Conservation (phyloP, 257 asterid genomes). For the Penstemon newberryi region DNA sequence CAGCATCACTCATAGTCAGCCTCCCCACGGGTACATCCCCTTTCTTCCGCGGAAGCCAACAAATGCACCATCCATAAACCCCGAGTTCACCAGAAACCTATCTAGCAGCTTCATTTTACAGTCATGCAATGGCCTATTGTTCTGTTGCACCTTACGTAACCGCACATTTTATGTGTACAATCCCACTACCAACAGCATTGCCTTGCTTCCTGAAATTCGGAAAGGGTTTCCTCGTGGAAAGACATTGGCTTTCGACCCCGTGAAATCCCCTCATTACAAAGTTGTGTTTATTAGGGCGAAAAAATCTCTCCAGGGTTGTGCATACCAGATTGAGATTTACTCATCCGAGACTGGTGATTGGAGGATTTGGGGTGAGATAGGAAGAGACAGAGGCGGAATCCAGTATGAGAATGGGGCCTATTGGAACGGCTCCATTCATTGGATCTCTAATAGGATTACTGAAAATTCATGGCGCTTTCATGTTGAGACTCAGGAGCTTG, state of each 20-base stretch:
- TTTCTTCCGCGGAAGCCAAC: background rate
- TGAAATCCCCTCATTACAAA: slow-evolving; percentile 31
- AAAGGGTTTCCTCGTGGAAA: background rate
- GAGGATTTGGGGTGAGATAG: slow-evolving; percentile 24
- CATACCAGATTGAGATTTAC: slow-evolving; percentile 18
- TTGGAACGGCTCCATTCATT: slow-evolving; percentile 22
- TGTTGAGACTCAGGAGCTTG: slow-evolving; percentile 5
- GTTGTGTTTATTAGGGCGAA: slow-evolving; percentile 13
- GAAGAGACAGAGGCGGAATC: no score
- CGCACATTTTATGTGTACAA: slow-evolving; percentile 23
- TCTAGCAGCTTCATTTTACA: slow-evolving; percentile 7
- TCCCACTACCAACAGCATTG: slow-evolving; percentile 20
- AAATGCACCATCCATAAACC: background rate
- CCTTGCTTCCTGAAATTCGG: background rate
- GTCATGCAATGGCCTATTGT: slow-evolving; percentile 33
- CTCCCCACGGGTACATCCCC: slow-evolving; percentile 4
- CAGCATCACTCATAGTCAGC: no score
- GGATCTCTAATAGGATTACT: background rate
- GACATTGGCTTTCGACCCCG: slow-evolving; percentile 35
- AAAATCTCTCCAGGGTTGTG: background rate
- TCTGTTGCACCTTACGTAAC: background rate
- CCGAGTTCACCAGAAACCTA: background rate
- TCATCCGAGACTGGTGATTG: slow-evolving; percentile 30
- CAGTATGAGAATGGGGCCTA: background rate
- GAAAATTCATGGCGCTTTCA: background rate